These are phyloP conservation scores for Ophiostoma pallidulum DNA, from an alignment of 2,329 filamentous ascomycete genomes.

Conservation along the genomic window DNA sequence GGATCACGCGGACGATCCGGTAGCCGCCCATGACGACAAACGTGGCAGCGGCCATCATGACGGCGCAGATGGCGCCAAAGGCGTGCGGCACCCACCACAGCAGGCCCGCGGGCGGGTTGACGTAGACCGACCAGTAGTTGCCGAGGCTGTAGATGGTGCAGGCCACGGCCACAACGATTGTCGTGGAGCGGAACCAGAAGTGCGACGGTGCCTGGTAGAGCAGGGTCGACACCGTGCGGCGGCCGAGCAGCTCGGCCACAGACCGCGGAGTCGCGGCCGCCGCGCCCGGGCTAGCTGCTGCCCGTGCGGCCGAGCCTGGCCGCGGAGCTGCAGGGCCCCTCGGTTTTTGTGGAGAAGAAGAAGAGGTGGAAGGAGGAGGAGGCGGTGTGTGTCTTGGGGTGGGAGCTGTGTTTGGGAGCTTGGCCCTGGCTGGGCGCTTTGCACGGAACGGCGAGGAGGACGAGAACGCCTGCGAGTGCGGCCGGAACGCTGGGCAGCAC, in stretches of 20 bases:
- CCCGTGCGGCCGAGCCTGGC: not conserved
- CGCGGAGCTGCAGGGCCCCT: too few species aligned
- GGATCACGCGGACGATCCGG: conserved; percentile 49
- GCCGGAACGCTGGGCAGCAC: not conserved
- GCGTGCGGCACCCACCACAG: conserved; percentile 47
- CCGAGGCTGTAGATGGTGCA: conserved; percentile 42
- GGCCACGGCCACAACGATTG: conserved; percentile 46
- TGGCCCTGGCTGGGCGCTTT: not conserved
- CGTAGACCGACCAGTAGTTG: conserved; percentile 41
- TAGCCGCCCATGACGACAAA: conserved; percentile 49
- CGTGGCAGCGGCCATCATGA: conserved; percentile 51
- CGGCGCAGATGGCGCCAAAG: conserved; percentile 48
- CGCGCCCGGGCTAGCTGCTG: not conserved
- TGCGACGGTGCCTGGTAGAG: conserved; percentile 59
- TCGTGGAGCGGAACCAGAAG: conserved; percentile 50
- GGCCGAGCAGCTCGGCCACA: conserved; percentile 47
- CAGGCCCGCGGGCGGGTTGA: conserved; percentile 41
- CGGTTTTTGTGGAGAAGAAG: not conserved
- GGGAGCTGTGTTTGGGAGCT: not conserved
- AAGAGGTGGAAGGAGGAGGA: too few species aligned
- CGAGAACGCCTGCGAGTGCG: not conserved
- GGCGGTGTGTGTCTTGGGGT: not conserved
- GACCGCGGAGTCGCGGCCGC: conserved; percentile 13
- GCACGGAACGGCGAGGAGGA: not conserved
- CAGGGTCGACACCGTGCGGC: conserved; percentile 44